Conservation (phyloP, 2,329 filamentous ascomycete species). For the Alternaria triticimaculans region DNA sequence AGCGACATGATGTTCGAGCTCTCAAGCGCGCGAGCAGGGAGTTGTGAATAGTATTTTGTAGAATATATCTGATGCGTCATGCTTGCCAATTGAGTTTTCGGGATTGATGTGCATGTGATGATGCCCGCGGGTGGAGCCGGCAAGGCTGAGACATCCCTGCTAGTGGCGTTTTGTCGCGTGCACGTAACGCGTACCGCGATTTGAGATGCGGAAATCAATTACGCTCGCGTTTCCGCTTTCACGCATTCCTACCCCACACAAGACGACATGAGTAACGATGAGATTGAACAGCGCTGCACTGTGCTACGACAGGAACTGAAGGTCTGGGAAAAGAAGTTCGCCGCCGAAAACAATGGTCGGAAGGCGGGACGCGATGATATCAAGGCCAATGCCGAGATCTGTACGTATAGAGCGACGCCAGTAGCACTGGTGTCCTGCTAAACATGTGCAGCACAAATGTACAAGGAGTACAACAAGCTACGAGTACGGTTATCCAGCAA, state of each 20-base stretch:
- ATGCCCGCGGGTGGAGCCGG: conserved; percentile 13
- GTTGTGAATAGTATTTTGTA: conserved; percentile 52
- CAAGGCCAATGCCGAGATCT: conserved; percentile 73
- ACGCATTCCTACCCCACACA: conserved; percentile 13
- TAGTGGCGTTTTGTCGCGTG: conserved; percentile 27
- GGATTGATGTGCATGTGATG: conserved; percentile 8
- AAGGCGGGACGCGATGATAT: conserved; percentile 79
- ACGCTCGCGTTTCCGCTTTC: conserved; percentile 19
- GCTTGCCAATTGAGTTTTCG: conserved; percentile 31
- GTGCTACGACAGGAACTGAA: conserved; percentile 79
- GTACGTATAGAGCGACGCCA: conserved; percentile 54
- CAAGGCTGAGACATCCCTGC: conserved; percentile 32
- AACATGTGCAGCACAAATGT: conserved; percentile 66
- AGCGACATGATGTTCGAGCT: conserved; percentile 45
- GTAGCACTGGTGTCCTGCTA: conserved; percentile 6
- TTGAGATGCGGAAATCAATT: conserved; percentile 24
- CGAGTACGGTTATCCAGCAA: conserved; percentile 50
- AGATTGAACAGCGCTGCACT: conserved; percentile 74
- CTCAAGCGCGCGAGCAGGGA: conserved; percentile 36
- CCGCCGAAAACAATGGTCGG: conserved; percentile 65
- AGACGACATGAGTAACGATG: conserved; percentile 36
- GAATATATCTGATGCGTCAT: conserved; percentile 45
- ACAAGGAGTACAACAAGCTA: conserved; percentile 75
- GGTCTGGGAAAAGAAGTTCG: conserved; percentile 74
- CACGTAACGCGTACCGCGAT: conserved; percentile 41